These are phyloP conservation scores for Botryosphaeria agaves DNA, from an alignment of 2,329 filamentous ascomycete species.

Conservation along the genomic window DNA sequence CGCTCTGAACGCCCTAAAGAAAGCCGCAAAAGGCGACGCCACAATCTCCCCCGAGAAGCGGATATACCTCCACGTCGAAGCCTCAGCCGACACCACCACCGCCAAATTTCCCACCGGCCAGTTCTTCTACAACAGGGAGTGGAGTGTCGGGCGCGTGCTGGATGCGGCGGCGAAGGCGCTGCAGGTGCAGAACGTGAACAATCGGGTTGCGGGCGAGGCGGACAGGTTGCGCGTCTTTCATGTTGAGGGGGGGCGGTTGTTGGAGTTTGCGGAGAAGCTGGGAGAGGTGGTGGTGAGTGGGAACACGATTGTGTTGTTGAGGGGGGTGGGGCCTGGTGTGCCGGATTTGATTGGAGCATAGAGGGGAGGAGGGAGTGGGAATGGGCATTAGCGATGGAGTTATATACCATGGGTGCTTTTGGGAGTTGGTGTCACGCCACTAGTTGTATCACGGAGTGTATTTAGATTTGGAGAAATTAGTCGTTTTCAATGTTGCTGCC, in stretches of 20 bases:
- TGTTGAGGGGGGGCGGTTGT: slow-evolving; percentile 69
- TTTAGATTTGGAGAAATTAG: too few relatives aligned
- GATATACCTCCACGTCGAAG: slow-evolving; percentile 83
- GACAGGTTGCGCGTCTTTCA: slow-evolving; percentile 79
- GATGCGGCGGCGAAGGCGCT: slow-evolving; percentile 62
- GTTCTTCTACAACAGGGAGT: slow-evolving; percentile 43
- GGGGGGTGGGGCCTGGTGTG: slow-evolving; percentile 64
- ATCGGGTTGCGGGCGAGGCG: slow-evolving; percentile 56
- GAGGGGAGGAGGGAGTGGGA: neutral
- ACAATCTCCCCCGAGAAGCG: slow-evolving; percentile 67
- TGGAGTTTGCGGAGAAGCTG: slow-evolving; percentile 80
- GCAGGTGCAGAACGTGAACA: slow-evolving; percentile 73
- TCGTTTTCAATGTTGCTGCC: too few relatives aligned
- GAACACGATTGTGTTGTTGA: slow-evolving; percentile 75
- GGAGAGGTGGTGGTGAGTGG: slow-evolving; percentile 57
- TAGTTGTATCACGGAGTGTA: too few relatives aligned
- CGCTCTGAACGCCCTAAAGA: slow-evolving; percentile 65
- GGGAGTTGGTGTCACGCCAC: too few relatives aligned
- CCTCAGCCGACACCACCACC: slow-evolving; percentile 68
- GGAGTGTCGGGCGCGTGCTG: slow-evolving; percentile 73
- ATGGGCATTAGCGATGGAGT: slow-evolving; percentile 1
- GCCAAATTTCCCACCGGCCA: slow-evolving; percentile 56
- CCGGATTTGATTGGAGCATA: slow-evolving; percentile 44
- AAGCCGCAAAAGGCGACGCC: slow-evolving; percentile 75
- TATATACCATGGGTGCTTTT: slow-evolving; percentile 1